Percentiles rank a stretch among this genome's conserved stretches.
Conservation (phyloP, 2,329 filamentous ascomycete species). For the Berkeleyomyces basicola region DNA sequence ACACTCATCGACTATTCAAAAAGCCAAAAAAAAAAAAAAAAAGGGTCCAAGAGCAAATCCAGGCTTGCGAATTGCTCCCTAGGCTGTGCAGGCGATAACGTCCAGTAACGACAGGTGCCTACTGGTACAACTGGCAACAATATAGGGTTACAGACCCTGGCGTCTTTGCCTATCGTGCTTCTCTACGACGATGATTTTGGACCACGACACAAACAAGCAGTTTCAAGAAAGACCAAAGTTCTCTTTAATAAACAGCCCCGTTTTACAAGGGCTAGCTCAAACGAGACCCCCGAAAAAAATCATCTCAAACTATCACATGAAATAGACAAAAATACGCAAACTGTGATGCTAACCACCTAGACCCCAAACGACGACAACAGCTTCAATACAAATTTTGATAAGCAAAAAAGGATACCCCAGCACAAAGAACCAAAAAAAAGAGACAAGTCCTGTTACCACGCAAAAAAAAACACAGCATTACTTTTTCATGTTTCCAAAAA, state of each 20-base stretch:
- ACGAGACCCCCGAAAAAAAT: not conserved
- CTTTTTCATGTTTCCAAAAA: not conserved
- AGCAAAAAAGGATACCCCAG: not conserved
- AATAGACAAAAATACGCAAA: constrained; percentile 11
- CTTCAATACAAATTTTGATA: not conserved
- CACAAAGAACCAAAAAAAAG: constrained; percentile 4
- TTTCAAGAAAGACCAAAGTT: no score
- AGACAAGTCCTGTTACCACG: not conserved
- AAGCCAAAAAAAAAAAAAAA: not conserved
- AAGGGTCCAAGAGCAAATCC: not conserved
- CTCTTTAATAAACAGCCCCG: no score
- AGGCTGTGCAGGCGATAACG: not conserved
- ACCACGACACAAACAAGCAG: no score
- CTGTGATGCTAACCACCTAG: not conserved
- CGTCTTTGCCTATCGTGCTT: not conserved
- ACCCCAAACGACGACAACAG: constrained; percentile 2
- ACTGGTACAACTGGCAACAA: not conserved
- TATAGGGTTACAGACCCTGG: not conserved
- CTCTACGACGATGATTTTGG: no score
- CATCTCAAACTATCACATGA: not conserved
- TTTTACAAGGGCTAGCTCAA: not conserved
- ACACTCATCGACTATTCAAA: not conserved
- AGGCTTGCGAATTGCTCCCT: not conserved
- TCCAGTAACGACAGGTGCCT: not conserved
- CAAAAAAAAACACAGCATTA: not conserved